Evolutionary conservation across 768 basidiomycete genomes (phyloP), one percentile per base, ranked within the genome.

Genomic region (Tephrocybe sp.): DNA sequence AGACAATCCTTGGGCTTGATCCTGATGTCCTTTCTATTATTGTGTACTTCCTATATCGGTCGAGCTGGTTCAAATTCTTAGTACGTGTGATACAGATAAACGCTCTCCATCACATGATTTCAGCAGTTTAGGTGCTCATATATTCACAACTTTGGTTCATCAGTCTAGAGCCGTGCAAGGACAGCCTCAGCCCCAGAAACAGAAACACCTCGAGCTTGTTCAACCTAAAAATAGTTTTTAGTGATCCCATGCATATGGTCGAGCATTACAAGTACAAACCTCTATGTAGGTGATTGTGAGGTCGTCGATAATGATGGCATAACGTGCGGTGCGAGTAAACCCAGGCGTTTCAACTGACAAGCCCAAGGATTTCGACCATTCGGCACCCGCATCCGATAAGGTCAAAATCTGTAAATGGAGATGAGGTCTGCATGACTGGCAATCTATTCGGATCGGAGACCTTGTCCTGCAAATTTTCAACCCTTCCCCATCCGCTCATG

Each of bases 261-360:
- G 44, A 35, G 44, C 31, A 23, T 41, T 48, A 34, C 5, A 26
- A 30, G 38, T 47, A 68, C 77, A 45, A 56, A 82, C 86, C 62
- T 68, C 78, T 48, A 90, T 59, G 59, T 85, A 84, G 54, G 78
- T 80, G 59, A 92, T 80, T 54, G 83, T 78, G 47, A 89, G 76
- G 62, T 89, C 76, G 40, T 92, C 85, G 58, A 88, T 59, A 59
- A 89, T 68, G 50, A 89, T 56, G 23, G 82, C 85, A 54, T 81
- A 88, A 42, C 85, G 79, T 20, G 66, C 66, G 31, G 84, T 84
- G 45, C 86, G 83, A 38, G 72, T 59, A 17, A 87, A 60, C 5
- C 81, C 83, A 2, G 52, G 19, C 84, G 67, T 62, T 17, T 89
- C 80, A 59, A 77, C 33, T 65, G 78, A 59, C 62, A 88, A 67